These are phyloP conservation scores for Graphium sp. DNA, from an alignment of 2,329 filamentous ascomycete species.

Conservation along the genomic window DNA sequence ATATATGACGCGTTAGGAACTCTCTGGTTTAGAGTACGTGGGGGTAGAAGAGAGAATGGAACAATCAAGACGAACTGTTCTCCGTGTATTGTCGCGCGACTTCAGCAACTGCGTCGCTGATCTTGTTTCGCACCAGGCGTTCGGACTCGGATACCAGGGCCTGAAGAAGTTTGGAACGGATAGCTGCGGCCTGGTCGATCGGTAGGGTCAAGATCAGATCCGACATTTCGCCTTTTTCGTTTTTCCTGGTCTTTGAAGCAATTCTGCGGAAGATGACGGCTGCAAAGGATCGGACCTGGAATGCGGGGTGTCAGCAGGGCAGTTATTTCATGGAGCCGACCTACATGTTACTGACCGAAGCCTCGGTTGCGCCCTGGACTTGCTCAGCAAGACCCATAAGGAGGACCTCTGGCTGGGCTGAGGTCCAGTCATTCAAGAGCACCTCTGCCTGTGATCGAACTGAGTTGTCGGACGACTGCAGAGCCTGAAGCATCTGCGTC, in stretches of 20 bases:
- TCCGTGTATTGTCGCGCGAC: slow-evolving; percentile 90
- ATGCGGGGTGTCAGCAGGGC: slow-evolving; percentile 3
- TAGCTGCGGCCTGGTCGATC: slow-evolving; percentile 56
- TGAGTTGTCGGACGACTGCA: slow-evolving; percentile 80
- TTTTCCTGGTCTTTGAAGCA: slow-evolving; percentile 74
- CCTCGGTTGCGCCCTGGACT: slow-evolving; percentile 60
- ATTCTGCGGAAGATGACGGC: slow-evolving; percentile 91
- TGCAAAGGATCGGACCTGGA: slow-evolving; percentile 72
- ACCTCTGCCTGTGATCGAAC: slow-evolving; percentile 78
- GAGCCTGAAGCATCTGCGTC: slow-evolving; percentile 67
- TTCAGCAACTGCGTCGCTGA: slow-evolving; percentile 94
- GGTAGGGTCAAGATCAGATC: slow-evolving; percentile 77
- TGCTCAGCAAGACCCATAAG: slow-evolving; percentile 92
- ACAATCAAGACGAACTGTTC: slow-evolving; percentile 37
- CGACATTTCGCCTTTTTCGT: slow-evolving; percentile 49
- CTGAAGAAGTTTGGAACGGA: slow-evolving; percentile 71
- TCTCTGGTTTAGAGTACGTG: not conserved
- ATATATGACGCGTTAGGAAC: slow-evolving; percentile 5
- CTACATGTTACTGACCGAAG: slow-evolving; percentile 40
- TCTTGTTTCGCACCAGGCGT: slow-evolving; percentile 72
- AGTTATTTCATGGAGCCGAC: too few species aligned
- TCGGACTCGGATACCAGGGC: slow-evolving; percentile 58
- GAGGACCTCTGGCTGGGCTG: slow-evolving; percentile 64
- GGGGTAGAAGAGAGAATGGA: slow-evolving; percentile 1
- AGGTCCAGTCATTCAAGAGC: slow-evolving; percentile 79